These are phyloP conservation scores for Salvia sclarea DNA, from an alignment of 305 asterid species.

Conservation along the genomic window DNA sequence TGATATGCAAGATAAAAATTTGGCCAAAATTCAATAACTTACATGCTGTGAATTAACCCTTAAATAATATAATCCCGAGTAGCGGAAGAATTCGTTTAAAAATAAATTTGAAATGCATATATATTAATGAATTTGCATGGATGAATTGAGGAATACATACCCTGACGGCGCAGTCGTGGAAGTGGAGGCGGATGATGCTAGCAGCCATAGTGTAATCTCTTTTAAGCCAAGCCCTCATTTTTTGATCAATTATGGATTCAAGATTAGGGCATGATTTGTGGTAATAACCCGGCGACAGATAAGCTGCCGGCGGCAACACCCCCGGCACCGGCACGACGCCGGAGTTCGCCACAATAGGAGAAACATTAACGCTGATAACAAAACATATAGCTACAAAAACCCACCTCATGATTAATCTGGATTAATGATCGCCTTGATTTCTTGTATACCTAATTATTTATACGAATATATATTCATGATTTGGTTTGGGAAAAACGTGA, in stretches of 20 bases:
- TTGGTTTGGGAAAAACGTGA: conserved; percentile 36
- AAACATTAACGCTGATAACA: conserved; percentile 12
- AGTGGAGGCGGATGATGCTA: conserved; percentile 61
- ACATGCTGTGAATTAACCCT: too few species aligned
- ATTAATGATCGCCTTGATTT: background rate
- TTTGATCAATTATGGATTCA: conserved; percentile 43
- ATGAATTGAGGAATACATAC: too few species aligned
- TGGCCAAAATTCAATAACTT: too few species aligned
- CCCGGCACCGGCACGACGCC: conserved; percentile 12
- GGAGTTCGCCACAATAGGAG: background rate
- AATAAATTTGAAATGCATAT: too few species aligned
- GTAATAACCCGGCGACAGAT: conserved; percentile 35
- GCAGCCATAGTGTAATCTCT: conserved; percentile 50
- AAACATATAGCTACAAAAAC: background rate
- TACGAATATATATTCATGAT: conserved; percentile 2
- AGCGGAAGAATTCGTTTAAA: too few species aligned
- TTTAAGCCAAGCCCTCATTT: conserved; percentile 43
- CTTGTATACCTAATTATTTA: background rate
- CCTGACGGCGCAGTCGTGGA: conserved; percentile 66
- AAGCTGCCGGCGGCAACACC: conserved; percentile 32
- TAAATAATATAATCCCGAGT: too few species aligned
- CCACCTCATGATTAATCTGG: conserved; percentile 29
- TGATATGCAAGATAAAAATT: too few species aligned
- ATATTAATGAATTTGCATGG: too few species aligned
- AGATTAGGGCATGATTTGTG: conserved; percentile 47